A percentile compares a stretch with the other conserved stretches of the same genome.
Evolutionary conservation across 2,329 filamentous ascomycete species (phyloP).

Genomic region (Claviceps digitariae): DNA sequence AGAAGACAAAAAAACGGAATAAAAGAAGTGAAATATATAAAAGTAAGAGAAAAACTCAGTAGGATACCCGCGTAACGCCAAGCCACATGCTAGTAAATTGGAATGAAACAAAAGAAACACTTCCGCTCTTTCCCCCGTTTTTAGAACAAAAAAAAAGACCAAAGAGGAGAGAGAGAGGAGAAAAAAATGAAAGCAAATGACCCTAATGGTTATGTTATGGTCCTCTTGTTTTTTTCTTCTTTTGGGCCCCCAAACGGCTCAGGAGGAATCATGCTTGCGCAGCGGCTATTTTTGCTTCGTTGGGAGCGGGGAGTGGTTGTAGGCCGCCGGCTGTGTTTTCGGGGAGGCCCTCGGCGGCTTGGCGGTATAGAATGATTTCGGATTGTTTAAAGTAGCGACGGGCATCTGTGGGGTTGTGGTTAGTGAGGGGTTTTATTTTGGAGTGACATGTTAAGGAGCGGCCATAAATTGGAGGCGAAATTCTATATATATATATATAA

Average conservation of each 20-base stretch:
- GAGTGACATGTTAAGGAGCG: no score
- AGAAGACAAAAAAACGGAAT: background rate
- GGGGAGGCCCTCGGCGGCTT: slow-evolving; percentile 44
- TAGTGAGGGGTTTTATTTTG: background rate
- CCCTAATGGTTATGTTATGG: no score
- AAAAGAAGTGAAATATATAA: background rate
- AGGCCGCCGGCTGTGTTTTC: slow-evolving; percentile 20
- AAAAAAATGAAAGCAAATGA: background rate
- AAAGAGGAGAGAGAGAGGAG: background rate
- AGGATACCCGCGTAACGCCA: slow-evolving; percentile 21
- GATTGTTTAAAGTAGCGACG: slow-evolving; percentile 98
- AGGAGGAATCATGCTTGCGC: slow-evolving; percentile 17
- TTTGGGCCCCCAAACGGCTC: no score
- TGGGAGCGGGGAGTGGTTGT: slow-evolving; percentile 27
- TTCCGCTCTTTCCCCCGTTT: background rate
- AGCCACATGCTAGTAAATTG: slow-evolving; percentile 24
- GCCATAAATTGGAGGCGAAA: no score
- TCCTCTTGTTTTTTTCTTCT: no score
- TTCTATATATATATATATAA: no score
- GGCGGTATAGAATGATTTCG: slow-evolving; percentile 91
- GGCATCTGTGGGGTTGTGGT: slow-evolving; percentile 47
- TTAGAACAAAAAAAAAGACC: background rate
- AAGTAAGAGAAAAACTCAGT: background rate
- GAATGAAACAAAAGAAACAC: slow-evolving; percentile 11
- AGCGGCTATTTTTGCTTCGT: slow-evolving; percentile 31